Percentiles rank a stretch among this genome's conserved stretches.
Conservation (phyloP, 2,329 filamentous ascomycete genomes). For the Fusarium proliferatum region DNA sequence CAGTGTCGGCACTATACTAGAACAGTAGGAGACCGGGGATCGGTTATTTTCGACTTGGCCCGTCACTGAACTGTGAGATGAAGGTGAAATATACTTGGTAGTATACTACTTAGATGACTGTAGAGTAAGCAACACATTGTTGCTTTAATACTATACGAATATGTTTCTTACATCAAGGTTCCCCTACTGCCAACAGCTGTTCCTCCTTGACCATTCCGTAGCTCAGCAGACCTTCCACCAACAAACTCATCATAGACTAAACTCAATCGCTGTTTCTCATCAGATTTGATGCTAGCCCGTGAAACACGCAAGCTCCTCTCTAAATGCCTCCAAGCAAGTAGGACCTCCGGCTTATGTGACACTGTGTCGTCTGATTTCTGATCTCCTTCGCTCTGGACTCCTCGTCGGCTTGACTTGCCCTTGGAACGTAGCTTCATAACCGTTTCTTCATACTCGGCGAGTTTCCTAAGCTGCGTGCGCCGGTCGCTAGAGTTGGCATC, state of each 20-base stretch:
- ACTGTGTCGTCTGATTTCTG: background rate
- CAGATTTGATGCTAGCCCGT: background rate
- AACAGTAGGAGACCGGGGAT: too few relatives aligned
- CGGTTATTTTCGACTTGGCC: too few relatives aligned
- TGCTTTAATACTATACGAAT: too few relatives aligned
- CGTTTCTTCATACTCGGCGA: background rate
- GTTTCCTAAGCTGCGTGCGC: background rate
- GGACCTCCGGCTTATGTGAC: background rate
- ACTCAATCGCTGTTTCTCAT: background rate
- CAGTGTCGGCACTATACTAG: too few relatives aligned
- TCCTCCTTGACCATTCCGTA: background rate
- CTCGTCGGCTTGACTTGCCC: background rate
- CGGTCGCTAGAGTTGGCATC: background rate
- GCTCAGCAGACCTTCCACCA: background rate
- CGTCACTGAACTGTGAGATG: too few relatives aligned
- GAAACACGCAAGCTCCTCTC: background rate
- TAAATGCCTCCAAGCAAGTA: background rate
- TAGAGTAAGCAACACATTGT: too few relatives aligned
- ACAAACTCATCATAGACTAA: conserved; percentile 4
- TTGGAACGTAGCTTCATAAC: background rate
- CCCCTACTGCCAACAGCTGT: background rate
- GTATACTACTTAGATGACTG: too few relatives aligned
- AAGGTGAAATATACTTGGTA: too few relatives aligned
- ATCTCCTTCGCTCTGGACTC: too few relatives aligned
- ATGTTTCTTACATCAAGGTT: background rate